Evolutionary conservation across 768 basidiomycete genomes (phyloP), one percentile per base, ranked within the genome.

Genomic region (Suillus sp.): DNA sequence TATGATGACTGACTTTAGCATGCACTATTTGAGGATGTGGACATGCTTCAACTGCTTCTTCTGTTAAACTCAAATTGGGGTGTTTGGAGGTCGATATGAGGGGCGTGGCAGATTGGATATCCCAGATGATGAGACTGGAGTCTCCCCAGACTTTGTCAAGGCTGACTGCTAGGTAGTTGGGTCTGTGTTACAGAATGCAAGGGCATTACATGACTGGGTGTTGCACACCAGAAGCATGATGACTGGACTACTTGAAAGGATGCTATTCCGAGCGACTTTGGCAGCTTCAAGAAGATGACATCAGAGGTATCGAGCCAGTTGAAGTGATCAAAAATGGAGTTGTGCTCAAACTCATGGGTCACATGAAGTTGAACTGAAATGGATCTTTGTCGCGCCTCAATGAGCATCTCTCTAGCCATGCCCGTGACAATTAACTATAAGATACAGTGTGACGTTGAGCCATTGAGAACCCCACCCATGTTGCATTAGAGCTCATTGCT

Each of bases 81-180:
- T 61, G 22, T 34, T 51, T 67, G 27, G 74, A 63, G 32, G 78
- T 71, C 3, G 79, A 73, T 14, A 80, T 65, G 0, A 70, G 62
- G 3, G 83, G 75, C 3, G 84, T 75, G 60, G 67, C 75, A 3
- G 72, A 68, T 54, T 80, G 81, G 55, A 92, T 79, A 65, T 93
- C 90, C 90, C 90, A 93, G 27, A 93, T 82, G 20, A 89, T 78
- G 58, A 93, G 79, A 74, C 91, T 90, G 9, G 83, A 76, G 65
- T 93, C 91, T 8, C 86, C 86, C 20, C 91, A 83, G 40, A 88
- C 86, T 77, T 90, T 92, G 72, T 93, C 92, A 43, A 92, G 81
- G 8, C 92, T 91, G 4, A 88, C 88, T n/a, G 90, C 91, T 32
- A 93, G 85, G 68, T 87, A 89, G 68, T 88, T 92, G 8, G 90